These are phyloP conservation scores for Neolecta irregularis DNA, from an alignment of 1,139 yeast genomes.

Conservation along the genomic window DNA sequence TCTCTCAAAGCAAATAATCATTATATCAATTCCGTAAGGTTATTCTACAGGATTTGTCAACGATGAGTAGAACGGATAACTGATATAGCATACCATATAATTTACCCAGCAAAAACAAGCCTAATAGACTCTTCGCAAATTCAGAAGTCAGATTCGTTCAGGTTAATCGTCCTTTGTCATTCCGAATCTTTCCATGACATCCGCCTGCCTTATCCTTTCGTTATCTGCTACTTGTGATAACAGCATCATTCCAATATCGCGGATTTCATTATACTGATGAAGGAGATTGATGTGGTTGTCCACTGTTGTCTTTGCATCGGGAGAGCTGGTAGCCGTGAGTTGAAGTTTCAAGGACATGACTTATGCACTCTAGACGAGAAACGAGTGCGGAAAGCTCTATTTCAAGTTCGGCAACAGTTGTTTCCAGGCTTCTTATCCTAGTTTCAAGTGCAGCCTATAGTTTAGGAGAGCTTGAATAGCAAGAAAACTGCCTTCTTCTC, in stretches of 20 bases:
- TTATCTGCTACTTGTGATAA: slow-evolving; percentile 38
- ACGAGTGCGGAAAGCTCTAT: neutral
- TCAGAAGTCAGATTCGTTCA: neutral
- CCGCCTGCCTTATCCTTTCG: slow-evolving; percentile 30
- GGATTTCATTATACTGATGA: slow-evolving; percentile 33
- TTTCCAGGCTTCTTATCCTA: neutral
- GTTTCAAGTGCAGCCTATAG: neutral
- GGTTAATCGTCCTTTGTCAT: slow-evolving; percentile 20
- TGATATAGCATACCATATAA: too few species aligned
- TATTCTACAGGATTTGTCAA: too few species aligned
- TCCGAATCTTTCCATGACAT: slow-evolving; percentile 28
- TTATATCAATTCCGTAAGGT: too few species aligned
- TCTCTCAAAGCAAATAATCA: too few species aligned
- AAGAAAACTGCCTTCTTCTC: too few species aligned
- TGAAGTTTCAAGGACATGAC: neutral
- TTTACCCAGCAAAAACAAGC: too few species aligned
- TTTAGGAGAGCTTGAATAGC: too few species aligned
- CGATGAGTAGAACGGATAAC: too few species aligned
- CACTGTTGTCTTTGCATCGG: neutral
- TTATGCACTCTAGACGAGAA: neutral
- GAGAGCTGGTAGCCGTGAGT: neutral
- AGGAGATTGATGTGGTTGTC: slow-evolving; percentile 17
- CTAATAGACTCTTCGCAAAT: too few species aligned
- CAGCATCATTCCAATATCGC: slow-evolving; percentile 36
- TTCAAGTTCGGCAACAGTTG: neutral